phyloP scores from a whole-genome alignment of 1,139 yeast genomes.

The Kodamaea derodonti region DNA sequence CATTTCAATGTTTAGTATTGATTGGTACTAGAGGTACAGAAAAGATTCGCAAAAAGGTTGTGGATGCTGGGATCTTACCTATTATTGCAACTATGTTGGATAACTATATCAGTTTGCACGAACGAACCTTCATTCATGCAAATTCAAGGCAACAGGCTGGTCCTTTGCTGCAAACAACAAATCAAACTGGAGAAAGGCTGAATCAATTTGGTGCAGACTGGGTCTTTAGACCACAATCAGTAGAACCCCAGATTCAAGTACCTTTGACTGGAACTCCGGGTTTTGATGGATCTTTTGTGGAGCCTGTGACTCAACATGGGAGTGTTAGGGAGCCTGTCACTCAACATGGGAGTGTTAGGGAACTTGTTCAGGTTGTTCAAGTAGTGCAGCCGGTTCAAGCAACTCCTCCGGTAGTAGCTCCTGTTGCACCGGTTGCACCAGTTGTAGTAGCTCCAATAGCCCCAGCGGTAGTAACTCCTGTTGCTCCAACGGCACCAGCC shows the following conservation, averaged over 20 bases:
- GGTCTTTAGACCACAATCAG: constrained; percentile 1
- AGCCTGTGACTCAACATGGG: background rate
- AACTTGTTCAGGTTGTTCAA: constrained; percentile 5
- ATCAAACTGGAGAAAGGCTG: background rate
- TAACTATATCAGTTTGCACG: constrained; percentile 59
- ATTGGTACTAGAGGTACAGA: constrained; percentile 94
- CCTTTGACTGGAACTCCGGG: constrained; percentile 1
- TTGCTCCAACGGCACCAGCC: background rate
- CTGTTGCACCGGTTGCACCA: background rate
- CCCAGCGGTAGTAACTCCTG: background rate
- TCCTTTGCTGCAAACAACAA: constrained; percentile 1
- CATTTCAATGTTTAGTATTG: constrained; percentile 86
- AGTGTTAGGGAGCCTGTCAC: background rate
- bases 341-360: background rate
- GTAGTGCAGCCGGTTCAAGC: constrained; percentile 4
- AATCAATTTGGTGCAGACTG: constrained; percentile 1
- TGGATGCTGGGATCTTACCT: constrained; percentile 88
- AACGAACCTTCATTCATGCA: constrained; percentile 33
- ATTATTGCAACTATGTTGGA: constrained; percentile 88
- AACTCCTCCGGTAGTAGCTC: constrained; percentile 3
- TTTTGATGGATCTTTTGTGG: background rate
- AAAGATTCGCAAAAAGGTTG: constrained; percentile 76
- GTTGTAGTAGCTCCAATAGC: background rate
- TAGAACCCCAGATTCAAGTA: constrained; percentile 4
- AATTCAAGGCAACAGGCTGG: constrained; percentile 16